phyloP scores from a whole-genome alignment of 192 early-diverging fungal species.

The Podila verticillata region DNA sequence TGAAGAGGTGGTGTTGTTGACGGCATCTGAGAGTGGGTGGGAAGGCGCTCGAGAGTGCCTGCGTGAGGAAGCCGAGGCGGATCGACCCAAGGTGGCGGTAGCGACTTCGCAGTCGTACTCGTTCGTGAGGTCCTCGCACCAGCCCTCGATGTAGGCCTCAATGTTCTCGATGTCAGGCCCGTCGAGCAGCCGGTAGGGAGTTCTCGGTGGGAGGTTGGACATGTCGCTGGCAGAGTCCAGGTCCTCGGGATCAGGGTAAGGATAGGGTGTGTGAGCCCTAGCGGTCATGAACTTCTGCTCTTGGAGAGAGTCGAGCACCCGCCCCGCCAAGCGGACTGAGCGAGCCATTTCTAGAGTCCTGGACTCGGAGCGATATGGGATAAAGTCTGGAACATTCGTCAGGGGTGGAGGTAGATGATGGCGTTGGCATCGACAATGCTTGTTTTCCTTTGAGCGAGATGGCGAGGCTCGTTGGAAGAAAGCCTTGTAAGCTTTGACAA shows the following conservation, averaged over 20 bases:
- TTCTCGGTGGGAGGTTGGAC: neutral
- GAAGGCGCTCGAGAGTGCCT: too few species aligned
- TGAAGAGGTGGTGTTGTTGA: neutral
- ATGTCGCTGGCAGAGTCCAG: neutral
- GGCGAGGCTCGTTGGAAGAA: neutral
- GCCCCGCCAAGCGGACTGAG: neutral
- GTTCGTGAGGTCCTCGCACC: neutral
- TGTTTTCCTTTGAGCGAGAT: neutral
- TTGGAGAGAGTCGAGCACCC: constrained; percentile 2
- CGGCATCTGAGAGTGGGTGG: too few species aligned
- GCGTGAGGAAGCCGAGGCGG: neutral
- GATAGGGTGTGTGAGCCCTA: too few species aligned
- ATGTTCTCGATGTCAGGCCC: constrained; percentile 28
- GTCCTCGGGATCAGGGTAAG: neutral
- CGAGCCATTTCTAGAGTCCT: neutral
- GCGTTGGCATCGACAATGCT: neutral
- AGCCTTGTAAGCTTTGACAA: neutral
- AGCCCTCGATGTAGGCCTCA: neutral
- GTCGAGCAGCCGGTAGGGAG: constrained; percentile 14
- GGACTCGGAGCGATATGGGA: neutral
- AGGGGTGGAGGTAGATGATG: neutral
- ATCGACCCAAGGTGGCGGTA: neutral
- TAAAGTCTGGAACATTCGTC: neutral
- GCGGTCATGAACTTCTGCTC: neutral
- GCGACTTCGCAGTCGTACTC: constrained; percentile 1